These are phyloP conservation scores for Eragrostis tef DNA, from an alignment of 202 grass and related monocot species.

Conservation along the genomic window DNA sequence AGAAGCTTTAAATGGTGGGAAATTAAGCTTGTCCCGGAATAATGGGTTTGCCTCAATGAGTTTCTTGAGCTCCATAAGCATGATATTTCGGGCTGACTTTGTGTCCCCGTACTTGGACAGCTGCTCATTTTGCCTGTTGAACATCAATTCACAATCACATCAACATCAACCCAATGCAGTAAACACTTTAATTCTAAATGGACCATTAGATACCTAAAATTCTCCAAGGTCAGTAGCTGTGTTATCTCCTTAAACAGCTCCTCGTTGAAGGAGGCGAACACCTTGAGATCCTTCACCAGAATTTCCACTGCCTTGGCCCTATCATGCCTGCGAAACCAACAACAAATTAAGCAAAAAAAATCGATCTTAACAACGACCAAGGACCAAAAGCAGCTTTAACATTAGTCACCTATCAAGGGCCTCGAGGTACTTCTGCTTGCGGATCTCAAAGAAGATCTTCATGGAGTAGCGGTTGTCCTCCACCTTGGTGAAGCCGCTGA, in stretches of 20 bases:
- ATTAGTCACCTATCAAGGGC: slow-evolving; percentile 72
- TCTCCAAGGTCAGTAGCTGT: slow-evolving; percentile 89
- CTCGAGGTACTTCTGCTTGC: slow-evolving; percentile 97
- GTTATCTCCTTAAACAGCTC: slow-evolving; percentile 98
- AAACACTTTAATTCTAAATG: slow-evolving; percentile 21
- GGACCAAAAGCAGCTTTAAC: slow-evolving; percentile 13
- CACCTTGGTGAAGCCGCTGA: slow-evolving; percentile 92
- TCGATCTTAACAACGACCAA: background rate
- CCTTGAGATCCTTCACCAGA: slow-evolving; percentile 95
- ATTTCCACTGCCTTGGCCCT: slow-evolving; percentile 93
- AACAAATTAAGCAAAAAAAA: slow-evolving; percentile 38
- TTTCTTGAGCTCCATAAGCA: slow-evolving; percentile 99
- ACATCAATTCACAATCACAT: slow-evolving; percentile 30
- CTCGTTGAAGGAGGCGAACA: slow-evolving; percentile 93
- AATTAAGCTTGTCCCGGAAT: slow-evolving; percentile 92
- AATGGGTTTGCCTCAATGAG: slow-evolving; percentile 95
- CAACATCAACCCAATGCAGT: slow-evolving; percentile 22
- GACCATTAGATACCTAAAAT: slow-evolving; percentile 70
- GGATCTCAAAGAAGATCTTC: slow-evolving; percentile 99
- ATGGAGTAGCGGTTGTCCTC: slow-evolving; percentile 94
- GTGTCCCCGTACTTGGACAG: slow-evolving; percentile 99
- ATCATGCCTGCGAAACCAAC: slow-evolving; percentile 66
- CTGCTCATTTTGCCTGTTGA: slow-evolving; percentile 96
- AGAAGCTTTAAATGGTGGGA: slow-evolving; percentile 94
- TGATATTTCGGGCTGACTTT: slow-evolving; percentile 98